phyloP scores from a whole-genome alignment of 208 protist species.

The Trypanosoma melophagium region DNA sequence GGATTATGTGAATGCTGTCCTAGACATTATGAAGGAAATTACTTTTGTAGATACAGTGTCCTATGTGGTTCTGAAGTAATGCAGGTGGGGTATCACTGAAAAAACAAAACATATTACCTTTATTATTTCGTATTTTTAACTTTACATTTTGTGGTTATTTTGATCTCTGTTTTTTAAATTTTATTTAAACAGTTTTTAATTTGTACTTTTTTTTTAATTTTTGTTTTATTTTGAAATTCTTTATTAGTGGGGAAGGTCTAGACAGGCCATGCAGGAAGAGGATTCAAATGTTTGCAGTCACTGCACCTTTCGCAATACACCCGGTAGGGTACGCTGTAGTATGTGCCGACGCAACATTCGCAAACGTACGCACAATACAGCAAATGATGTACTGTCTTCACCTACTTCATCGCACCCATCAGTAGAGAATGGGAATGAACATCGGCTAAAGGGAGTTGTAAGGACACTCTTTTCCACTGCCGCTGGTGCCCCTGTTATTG shows the following conservation, averaged over 20 bases:
- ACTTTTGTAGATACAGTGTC: constrained; percentile 35
- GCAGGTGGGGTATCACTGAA: not conserved
- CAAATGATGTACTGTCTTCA: not conserved
- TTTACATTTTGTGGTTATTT: not conserved
- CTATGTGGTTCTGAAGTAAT: constrained; percentile 60
- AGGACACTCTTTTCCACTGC: constrained; percentile 39
- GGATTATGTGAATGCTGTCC: constrained; percentile 57
- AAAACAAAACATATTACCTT: not conserved
- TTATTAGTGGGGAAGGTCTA: not conserved
- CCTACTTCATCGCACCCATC: not conserved
- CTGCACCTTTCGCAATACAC: constrained; percentile 65
- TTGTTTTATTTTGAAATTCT: constrained; percentile 24
- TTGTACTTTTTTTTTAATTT: constrained; percentile 19
- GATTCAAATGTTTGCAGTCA: constrained; percentile 38
- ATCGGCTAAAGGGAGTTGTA: not conserved
- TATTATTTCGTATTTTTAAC: not conserved
- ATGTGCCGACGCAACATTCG: constrained; percentile 58
- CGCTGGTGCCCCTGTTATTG: constrained; percentile 30
- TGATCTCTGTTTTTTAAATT: not conserved
- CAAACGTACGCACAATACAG: not conserved
- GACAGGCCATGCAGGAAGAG: not conserved
- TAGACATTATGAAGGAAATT: constrained; percentile 46
- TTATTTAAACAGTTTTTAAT: not conserved
- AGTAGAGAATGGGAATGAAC: not conserved
- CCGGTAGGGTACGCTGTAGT: constrained; percentile 41